Percentiles rank a stretch among this genome's conserved stretches.
phyloP scores from a whole-genome alignment of 257 asterid genomes.

The Schizonepeta tenuifolia region DNA sequence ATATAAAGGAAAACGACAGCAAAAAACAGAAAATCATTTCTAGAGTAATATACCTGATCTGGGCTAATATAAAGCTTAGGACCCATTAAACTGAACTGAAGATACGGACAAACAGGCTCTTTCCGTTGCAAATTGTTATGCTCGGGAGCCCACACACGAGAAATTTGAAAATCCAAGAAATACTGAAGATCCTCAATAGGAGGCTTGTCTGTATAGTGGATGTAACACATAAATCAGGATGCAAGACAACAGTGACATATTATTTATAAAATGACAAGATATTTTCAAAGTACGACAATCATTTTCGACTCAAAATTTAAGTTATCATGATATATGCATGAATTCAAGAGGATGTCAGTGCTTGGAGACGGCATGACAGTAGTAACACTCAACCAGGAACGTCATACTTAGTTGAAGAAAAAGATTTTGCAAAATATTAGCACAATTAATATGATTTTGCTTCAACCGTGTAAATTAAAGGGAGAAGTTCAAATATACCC shows the following conservation, averaged over 20 bases:
- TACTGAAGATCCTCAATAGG: slow-evolving; percentile 99
- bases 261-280: slow-evolving; percentile 11
- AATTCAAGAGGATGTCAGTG: not conserved
- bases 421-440: no score
- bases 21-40: slow-evolving; percentile 9
- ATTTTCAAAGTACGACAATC: not conserved
- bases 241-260: not conserved
- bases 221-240: slow-evolving; percentile 10
- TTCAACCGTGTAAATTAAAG: not conserved
- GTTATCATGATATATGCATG: not conserved
- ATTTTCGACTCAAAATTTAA: not conserved
- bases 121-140: slow-evolving; percentile 82
- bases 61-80: slow-evolving; percentile 95
- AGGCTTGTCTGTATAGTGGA: slow-evolving; percentile 79
- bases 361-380: not conserved
- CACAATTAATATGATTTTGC: not conserved
- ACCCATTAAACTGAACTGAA: slow-evolving; percentile 98
- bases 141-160: slow-evolving; percentile 98
- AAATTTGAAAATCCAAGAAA: slow-evolving; percentile 93
- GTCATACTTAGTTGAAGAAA: no score
- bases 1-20: not conserved
- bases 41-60: slow-evolving; percentile 75
- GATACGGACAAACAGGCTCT: slow-evolving; percentile 90
- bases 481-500: no score
- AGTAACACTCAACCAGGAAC: no score